A percentile compares a stretch with the other conserved stretches of the same genome.
These are phyloP conservation scores for Xerocomellus intermedius DNA, from an alignment of 768 basidiomycete genomes.

Conservation along the genomic window DNA sequence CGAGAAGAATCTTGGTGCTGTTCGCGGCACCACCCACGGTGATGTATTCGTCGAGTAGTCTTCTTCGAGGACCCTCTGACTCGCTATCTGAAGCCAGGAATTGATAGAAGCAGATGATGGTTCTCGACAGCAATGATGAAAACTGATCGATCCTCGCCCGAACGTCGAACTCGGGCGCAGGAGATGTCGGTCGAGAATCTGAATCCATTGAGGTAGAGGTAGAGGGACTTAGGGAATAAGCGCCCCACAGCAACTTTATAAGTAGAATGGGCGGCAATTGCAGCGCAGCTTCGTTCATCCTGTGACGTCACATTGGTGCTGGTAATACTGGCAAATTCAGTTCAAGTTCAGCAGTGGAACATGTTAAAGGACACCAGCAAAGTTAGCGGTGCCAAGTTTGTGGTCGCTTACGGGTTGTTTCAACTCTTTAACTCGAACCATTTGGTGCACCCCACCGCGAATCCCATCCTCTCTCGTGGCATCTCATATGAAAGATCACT, in stretches of 20 bases:
- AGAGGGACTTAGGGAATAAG: background rate
- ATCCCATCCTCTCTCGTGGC: background rate
- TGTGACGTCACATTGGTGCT: background rate
- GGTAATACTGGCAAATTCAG: background rate
- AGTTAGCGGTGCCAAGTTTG: background rate
- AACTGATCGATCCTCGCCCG: conserved; percentile 23
- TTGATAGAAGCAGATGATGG: conserved; percentile 28
- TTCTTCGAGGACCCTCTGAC: conserved; percentile 21
- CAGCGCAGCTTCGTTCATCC: background rate
- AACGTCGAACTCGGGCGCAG: conserved; percentile 15
- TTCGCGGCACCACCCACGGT: conserved; percentile 27
- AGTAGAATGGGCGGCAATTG: conserved; percentile 9
- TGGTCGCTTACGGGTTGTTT: background rate
- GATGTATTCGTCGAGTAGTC: conserved; percentile 28
- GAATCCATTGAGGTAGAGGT: conserved; percentile 13
- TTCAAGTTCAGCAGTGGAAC: background rate
- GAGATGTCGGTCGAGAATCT: background rate
- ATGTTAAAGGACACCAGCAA: background rate
- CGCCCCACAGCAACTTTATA: conserved; percentile 8
- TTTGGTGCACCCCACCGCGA: background rate
- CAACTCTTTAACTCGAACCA: background rate
- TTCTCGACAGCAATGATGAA: conserved; percentile 19
- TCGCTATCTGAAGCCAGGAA: conserved; percentile 28
- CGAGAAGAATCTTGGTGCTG: conserved; percentile 25
- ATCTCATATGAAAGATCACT: background rate